A percentile compares a stretch with the other conserved stretches of the same genome.
Conservation (phyloP, 257 asterid genomes). For the Primulina huaijiensis region DNA sequence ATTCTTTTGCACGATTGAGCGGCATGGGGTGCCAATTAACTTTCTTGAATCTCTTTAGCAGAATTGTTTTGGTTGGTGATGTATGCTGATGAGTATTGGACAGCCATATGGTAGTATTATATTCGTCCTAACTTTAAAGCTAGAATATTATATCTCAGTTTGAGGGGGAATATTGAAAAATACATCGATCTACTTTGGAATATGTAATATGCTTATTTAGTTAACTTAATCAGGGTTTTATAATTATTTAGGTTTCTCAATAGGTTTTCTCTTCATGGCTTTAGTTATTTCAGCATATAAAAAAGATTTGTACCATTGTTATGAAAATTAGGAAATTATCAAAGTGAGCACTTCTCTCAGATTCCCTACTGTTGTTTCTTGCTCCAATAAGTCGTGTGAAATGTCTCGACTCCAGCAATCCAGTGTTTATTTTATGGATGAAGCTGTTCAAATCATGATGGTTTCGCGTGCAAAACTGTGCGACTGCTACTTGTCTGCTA, state of each 20-base stretch:
- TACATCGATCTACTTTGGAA: too few species aligned
- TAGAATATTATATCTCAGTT: neutral
- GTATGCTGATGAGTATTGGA: too few species aligned
- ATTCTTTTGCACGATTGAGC: too few species aligned
- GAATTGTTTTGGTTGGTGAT: too few species aligned
- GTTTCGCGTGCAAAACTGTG: constrained; percentile 5
- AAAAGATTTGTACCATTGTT: neutral
- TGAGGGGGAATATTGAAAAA: neutral
- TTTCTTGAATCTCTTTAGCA: too few species aligned
- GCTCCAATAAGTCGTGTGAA: neutral
- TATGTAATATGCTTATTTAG: too few species aligned
- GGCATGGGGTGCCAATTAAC: too few species aligned
- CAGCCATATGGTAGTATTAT: neutral
- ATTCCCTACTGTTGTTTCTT: neutral
- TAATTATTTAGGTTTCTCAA: too few species aligned
- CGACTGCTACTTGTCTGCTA: constrained; percentile 3
- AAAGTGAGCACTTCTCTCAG: neutral
- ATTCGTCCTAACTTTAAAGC: neutral
- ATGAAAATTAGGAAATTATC: neutral
- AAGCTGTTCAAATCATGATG: constrained; percentile 3
- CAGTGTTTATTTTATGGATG: neutral
- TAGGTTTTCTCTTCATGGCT: too few species aligned
- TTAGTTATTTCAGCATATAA: neutral
- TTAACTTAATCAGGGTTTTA: too few species aligned
- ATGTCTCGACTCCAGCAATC: neutral